Evolutionary conservation across 495 filamentous ascomycete species (phyloP), one percentile per base, ranked within the genome.

Genomic region (Penicillium lividum): DNA sequence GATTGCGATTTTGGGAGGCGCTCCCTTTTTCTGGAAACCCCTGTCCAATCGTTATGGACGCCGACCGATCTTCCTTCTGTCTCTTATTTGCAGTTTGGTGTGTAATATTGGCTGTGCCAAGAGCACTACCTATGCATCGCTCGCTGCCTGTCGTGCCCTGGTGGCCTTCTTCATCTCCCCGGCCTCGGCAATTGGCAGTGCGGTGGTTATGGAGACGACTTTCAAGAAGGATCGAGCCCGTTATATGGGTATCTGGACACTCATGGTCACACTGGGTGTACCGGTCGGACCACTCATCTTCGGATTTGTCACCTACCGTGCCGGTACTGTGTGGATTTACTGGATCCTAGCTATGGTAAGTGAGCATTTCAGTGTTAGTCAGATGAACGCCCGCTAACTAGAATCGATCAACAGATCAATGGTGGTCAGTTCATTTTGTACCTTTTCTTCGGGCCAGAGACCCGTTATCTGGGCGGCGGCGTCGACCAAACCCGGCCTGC

Each of bases 221-320:
- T 82, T 82, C 34, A 70, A 77, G 56, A 74, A 79, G 33, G 76
- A 84, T 28, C 67, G 80, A 11, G 77, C 73, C 34, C 59, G 66
- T 15, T 80, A 78, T 53, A 82, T 85, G 80, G 82, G 81, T 18
- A 68, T 84, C 8, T 84, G 79, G 75, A 82, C 77, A 2, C 61
- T 81, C 15, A 70, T 79, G 51, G 62, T 83, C 15, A 82, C 82
- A 9, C 58, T 81, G 47, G 82, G 82, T 15, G 73, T 78, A 4
- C 79, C 80, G 0, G 38, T 72, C 25, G 78, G 77, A 0, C 78
- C 78, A 9, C 75, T 80, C 44, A 68, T 73, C n/a, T 79, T 80
- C 45, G 80, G 80, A 0, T 82, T 81, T 45, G 77, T 82, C 27
- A 69, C 77, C 11, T 56, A 66, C 4, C 66, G 70, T 2, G 69